Conservation (phyloP, 768 basidiomycete genomes). For the Amanita pseudoporphyria region DNA sequence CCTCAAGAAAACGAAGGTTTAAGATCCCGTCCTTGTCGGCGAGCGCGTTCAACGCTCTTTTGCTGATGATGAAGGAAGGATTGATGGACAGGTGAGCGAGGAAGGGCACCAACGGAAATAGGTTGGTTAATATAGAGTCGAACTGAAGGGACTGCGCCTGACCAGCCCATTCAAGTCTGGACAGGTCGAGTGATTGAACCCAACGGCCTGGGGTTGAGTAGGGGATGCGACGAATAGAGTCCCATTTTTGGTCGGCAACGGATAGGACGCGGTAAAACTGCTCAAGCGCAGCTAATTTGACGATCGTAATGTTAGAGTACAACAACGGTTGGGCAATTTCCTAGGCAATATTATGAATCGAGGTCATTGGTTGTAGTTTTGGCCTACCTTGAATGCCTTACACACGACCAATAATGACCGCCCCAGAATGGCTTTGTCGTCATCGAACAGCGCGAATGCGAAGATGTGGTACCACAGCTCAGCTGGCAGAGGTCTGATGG, state of each 20-base stretch:
- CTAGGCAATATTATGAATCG: conserved; percentile 24
- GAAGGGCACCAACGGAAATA: conserved; percentile 65
- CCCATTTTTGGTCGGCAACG: conserved; percentile 71
- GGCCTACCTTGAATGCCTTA: conserved; percentile 35
- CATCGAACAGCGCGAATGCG: conserved; percentile 22
- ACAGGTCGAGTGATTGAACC: conserved; percentile 70
- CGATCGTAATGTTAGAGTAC: conserved; percentile 45
- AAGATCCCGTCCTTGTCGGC: conserved; percentile 38
- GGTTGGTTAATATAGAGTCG: conserved; percentile 51
- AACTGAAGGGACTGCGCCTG: conserved; percentile 40
- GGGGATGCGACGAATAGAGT: conserved; percentile 78
- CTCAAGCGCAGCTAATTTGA: conserved; percentile 34
- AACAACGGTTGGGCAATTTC: conserved; percentile 57
- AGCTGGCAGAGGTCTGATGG: conserved; percentile 46
- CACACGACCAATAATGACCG: conserved; percentile 32
- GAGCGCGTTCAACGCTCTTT: conserved; percentile 44
- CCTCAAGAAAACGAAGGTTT: conserved; percentile 42
- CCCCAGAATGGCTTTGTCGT: conserved; percentile 16
- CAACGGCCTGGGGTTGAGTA: conserved; percentile 85
- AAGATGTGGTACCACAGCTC: conserved; percentile 70
- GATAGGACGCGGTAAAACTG: conserved; percentile 51
- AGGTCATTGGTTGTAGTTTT: neutral
- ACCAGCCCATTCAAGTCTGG: conserved; percentile 34
- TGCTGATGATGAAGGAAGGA: conserved; percentile 49
- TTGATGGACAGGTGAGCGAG: conserved; percentile 44